A percentile compares a stretch with the other conserved stretches of the same genome.
phyloP scores from a whole-genome alignment of 345 rosid genomes.

The Moringa oleifera region DNA sequence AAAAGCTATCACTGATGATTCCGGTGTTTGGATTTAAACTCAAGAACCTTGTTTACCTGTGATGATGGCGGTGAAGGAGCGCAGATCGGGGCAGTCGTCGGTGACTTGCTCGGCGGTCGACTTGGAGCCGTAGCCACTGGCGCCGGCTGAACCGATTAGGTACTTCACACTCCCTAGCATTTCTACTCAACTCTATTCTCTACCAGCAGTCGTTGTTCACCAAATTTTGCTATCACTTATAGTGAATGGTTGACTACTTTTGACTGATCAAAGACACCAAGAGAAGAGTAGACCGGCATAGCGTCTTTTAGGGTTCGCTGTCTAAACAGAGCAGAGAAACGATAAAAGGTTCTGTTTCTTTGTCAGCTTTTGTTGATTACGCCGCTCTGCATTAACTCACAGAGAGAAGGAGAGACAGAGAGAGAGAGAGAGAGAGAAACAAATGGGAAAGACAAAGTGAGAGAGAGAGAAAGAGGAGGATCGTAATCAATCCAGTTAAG shows the following conservation, averaged over 20 bases:
- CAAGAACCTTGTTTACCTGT: slow-evolving; percentile 43
- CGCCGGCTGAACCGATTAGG: slow-evolving; percentile 73
- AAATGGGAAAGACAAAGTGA: not conserved
- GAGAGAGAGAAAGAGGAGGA: slow-evolving; percentile 7
- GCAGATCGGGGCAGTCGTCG: slow-evolving; percentile 43
- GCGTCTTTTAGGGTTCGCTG: too few relatives aligned
- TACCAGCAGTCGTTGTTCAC: too few relatives aligned
- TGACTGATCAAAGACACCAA: not conserved
- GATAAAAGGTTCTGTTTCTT: slow-evolving; percentile 7
- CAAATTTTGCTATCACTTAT: too few relatives aligned
- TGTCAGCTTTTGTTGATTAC: slow-evolving; percentile 35
- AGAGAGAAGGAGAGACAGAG: slow-evolving; percentile 4
- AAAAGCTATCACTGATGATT: too few relatives aligned
- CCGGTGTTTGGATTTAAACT: not conserved
- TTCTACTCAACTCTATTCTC: too few relatives aligned
- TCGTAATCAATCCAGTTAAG: too few relatives aligned
- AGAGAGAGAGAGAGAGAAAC: too few relatives aligned
- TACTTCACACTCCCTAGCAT: slow-evolving; percentile 77
- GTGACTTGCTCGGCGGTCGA: slow-evolving; percentile 86
- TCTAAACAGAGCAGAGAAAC: not conserved
- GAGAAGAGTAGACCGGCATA: slow-evolving; percentile 14
- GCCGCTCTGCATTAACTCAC: slow-evolving; percentile 31
- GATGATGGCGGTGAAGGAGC: slow-evolving; percentile 70
- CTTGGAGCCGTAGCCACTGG: slow-evolving; percentile 84
- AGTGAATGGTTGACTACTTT: not conserved